These are phyloP conservation scores for Elsinoe batatas DNA, from an alignment of 2,329 filamentous ascomycete genomes.

Conservation along the genomic window DNA sequence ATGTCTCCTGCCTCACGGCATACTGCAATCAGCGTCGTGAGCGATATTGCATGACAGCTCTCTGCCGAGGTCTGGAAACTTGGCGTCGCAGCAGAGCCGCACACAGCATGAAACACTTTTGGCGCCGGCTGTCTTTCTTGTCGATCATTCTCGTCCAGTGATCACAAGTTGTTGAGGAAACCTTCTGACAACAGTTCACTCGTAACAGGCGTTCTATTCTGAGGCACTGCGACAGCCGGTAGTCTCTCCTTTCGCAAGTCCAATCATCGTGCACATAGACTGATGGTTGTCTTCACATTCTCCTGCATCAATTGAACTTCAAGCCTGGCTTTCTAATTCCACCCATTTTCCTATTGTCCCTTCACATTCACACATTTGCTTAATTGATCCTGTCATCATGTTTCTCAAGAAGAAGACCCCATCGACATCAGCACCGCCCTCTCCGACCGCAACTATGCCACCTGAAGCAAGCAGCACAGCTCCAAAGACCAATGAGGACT, in stretches of 20 bases:
- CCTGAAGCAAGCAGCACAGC: background rate
- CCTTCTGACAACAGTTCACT: background rate
- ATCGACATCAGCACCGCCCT: background rate
- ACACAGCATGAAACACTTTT: background rate
- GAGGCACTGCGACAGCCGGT: background rate
- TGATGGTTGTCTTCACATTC: background rate
- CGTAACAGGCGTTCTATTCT: background rate
- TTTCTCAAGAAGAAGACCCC: background rate
- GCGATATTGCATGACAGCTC: too few relatives aligned
- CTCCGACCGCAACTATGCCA: background rate
- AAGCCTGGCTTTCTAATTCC: background rate
- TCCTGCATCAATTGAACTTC: background rate
- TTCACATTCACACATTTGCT: background rate
- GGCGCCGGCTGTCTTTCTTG: background rate
- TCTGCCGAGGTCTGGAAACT: too few relatives aligned
- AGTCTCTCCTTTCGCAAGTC: background rate
- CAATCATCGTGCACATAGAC: background rate
- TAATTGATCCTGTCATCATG: background rate
- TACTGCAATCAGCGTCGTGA: too few relatives aligned
- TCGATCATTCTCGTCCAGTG: background rate
- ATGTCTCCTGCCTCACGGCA: too few relatives aligned
- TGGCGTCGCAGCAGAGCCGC: too few relatives aligned
- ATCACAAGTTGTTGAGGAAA: background rate
- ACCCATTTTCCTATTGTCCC: background rate
- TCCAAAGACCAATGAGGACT: conserved; percentile 11